Evolutionary conservation across 1,284 basidiomycete species (phyloP).

Genomic region (Meripilus lineatus): DNA sequence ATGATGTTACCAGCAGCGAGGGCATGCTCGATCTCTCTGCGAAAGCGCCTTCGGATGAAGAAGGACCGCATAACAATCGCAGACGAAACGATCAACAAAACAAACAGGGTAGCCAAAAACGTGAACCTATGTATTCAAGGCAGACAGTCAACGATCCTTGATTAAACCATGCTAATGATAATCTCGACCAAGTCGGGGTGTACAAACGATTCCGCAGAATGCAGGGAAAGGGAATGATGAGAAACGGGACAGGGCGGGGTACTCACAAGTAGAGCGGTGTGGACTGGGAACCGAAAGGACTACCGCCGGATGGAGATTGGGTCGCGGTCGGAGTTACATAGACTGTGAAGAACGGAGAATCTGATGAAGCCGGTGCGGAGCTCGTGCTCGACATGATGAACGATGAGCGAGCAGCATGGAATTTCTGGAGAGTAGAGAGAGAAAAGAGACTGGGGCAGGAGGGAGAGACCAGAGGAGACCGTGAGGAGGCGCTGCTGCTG

Average conservation of each 20-base stretch:
- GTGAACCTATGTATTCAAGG: slow-evolving; percentile 45
- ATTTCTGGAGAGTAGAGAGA: background rate
- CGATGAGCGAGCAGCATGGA: too few relatives aligned
- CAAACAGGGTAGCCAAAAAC: slow-evolving; percentile 63
- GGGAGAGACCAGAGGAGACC: too few relatives aligned
- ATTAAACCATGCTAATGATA: background rate
- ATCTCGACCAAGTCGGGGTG: background rate
- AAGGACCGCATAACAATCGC: slow-evolving; percentile 61
- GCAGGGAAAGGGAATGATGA: background rate
- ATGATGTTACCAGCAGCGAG: slow-evolving; percentile 41
- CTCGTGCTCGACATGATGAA: slow-evolving; percentile 2
- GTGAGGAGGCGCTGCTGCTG: too few relatives aligned
- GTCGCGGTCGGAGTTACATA: background rate
- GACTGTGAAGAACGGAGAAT: slow-evolving; percentile 1
- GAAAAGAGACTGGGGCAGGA: background rate
- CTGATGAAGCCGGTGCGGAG: background rate
- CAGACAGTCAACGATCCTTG: background rate
- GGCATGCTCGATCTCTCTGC: slow-evolving; percentile 44
- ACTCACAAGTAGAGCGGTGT: slow-evolving; percentile 5
- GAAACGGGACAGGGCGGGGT: background rate
- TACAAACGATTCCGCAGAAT: background rate
- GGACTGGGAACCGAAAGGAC: background rate
- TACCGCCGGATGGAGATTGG: too few relatives aligned
- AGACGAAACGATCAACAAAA: slow-evolving; percentile 59
- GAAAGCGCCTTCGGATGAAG: slow-evolving; percentile 54